Evolutionary conservation across 1,139 yeast genomes (phyloP).

Genomic region (Debaryomyces fabryi): DNA sequence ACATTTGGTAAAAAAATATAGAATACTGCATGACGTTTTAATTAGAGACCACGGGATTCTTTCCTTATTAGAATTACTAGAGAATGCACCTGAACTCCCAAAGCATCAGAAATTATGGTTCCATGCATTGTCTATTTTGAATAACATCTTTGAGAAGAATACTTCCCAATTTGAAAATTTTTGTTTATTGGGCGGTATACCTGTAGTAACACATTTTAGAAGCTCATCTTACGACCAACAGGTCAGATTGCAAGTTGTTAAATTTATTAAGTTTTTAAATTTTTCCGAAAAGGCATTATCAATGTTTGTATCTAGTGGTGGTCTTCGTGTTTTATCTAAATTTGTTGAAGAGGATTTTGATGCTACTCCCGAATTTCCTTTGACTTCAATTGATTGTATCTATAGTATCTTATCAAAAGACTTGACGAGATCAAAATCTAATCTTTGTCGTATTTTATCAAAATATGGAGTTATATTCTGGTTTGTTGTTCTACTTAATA

Average conservation of each 20-base stretch:
- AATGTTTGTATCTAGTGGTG: slow-evolving; percentile 60
- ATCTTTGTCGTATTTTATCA: slow-evolving; percentile 56
- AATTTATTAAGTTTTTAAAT: slow-evolving; percentile 43
- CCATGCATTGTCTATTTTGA: slow-evolving; percentile 44
- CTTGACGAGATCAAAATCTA: slow-evolving; percentile 51
- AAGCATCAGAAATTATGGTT: slow-evolving; percentile 40
- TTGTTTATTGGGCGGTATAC: slow-evolving; percentile 61
- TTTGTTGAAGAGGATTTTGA: slow-evolving; percentile 60
- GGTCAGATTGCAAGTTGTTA: slow-evolving; percentile 48
- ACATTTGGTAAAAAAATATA: slow-evolving; percentile 45
- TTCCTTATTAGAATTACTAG: slow-evolving; percentile 51
- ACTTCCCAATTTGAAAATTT: slow-evolving; percentile 49
- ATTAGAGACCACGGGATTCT: slow-evolving; percentile 54
- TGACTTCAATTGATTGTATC: slow-evolving; percentile 50
- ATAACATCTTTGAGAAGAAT: slow-evolving; percentile 39
- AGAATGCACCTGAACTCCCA: slow-evolving; percentile 37
- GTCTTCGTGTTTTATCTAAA: slow-evolving; percentile 51
- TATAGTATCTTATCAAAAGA: slow-evolving; percentile 47
- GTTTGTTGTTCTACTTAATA: slow-evolving; percentile 47
- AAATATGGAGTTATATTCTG: slow-evolving; percentile 54
- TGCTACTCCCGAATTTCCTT: slow-evolving; percentile 46
- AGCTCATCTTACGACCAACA: slow-evolving; percentile 35
- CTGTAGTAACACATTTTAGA: slow-evolving; percentile 49
- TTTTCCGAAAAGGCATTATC: slow-evolving; percentile 44
- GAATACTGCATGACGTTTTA: slow-evolving; percentile 44